These are phyloP conservation scores for Tricladium varicosporioides DNA, from an alignment of 2,329 filamentous ascomycete genomes.

Conservation along the genomic window DNA sequence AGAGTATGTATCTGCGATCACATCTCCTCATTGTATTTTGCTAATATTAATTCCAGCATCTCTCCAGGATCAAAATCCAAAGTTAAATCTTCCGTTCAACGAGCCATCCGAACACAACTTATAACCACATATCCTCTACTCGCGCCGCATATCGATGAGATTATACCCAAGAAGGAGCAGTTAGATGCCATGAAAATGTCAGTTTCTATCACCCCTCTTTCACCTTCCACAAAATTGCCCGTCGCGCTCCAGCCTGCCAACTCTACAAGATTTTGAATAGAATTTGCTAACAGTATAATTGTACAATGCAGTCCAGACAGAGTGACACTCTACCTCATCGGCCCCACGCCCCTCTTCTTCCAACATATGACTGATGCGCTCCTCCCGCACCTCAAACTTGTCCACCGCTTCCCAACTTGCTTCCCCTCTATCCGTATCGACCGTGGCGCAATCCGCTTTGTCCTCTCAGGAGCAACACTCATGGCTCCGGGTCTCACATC, in stretches of 20 bases:
- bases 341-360: slow-evolving; percentile 80
- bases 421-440: slow-evolving; percentile 89
- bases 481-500: slow-evolving; percentile 95
- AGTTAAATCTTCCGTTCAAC: slow-evolving; percentile 95
- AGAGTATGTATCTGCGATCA: slow-evolving; percentile 59
- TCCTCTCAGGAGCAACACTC: slow-evolving; percentile 86
- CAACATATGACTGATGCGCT: slow-evolving; percentile 73
- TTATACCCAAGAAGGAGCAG: slow-evolving; percentile 92
- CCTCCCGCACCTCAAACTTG: slow-evolving; percentile 82
- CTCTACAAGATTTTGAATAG: neutral
- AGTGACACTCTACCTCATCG: slow-evolving; percentile 82
- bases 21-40: slow-evolving; percentile 11
- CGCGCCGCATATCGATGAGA: slow-evolving; percentile 84
- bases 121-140: slow-evolving; percentile 83
- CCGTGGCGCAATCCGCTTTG: slow-evolving; percentile 93
- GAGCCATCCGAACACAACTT: slow-evolving; percentile 78
- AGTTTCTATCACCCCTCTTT: slow-evolving; percentile 15
- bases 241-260: neutral
- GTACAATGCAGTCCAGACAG: slow-evolving; percentile 66
- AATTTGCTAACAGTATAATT: slow-evolving; percentile 9
- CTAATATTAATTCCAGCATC: slow-evolving; percentile 53
- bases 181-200: slow-evolving; percentile 86
- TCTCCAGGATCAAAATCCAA: slow-evolving; percentile 81
- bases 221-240: neutral
- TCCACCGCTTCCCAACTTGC: slow-evolving; percentile 84